Percentiles rank a stretch among this genome's conserved stretches.
Conservation (phyloP, 805 yeast genomes). For the Kazachstania viticola region DNA sequence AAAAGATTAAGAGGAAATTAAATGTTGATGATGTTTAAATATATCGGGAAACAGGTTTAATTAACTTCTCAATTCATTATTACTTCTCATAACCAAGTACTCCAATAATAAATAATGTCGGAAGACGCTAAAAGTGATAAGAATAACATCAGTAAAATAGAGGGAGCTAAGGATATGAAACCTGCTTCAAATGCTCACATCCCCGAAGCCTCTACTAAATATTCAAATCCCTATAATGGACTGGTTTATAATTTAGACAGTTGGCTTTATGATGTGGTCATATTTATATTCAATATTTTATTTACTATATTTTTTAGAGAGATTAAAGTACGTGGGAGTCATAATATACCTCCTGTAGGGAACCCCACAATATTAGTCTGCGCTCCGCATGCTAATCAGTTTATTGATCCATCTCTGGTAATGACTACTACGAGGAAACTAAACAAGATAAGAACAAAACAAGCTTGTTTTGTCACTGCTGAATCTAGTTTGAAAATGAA, state of each 20-base stretch:
- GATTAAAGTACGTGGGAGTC: constrained; percentile 55
- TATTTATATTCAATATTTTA: constrained; percentile 20
- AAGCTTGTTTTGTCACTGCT: constrained; percentile 73
- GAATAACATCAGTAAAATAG: too few species aligned
- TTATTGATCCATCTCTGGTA: constrained; percentile 68
- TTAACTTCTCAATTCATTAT: too few species aligned
- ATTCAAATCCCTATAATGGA: constrained; percentile 21
- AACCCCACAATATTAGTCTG: constrained; percentile 63
- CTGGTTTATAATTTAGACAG: neutral
- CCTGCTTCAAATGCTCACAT: constrained; percentile 15
- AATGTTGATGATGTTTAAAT: too few species aligned
- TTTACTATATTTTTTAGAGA: constrained; percentile 53
- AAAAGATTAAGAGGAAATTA: too few species aligned
- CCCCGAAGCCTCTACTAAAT: constrained; percentile 10
- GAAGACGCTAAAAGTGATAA: too few species aligned
- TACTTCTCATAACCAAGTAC: too few species aligned
- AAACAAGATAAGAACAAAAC: constrained; percentile 39
- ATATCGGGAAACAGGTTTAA: too few species aligned
- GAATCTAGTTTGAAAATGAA: constrained; percentile 53
- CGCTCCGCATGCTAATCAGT: constrained; percentile 83
- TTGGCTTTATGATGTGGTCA: constrained; percentile 18
- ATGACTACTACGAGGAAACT: constrained; percentile 57
- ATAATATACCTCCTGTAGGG: constrained; percentile 21
- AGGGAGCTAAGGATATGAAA: neutral
- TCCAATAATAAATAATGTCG: too few species aligned